These are phyloP conservation scores for Fennellomyces sp. DNA, from an alignment of 371 early-diverging fungal genomes.

Conservation along the genomic window DNA sequence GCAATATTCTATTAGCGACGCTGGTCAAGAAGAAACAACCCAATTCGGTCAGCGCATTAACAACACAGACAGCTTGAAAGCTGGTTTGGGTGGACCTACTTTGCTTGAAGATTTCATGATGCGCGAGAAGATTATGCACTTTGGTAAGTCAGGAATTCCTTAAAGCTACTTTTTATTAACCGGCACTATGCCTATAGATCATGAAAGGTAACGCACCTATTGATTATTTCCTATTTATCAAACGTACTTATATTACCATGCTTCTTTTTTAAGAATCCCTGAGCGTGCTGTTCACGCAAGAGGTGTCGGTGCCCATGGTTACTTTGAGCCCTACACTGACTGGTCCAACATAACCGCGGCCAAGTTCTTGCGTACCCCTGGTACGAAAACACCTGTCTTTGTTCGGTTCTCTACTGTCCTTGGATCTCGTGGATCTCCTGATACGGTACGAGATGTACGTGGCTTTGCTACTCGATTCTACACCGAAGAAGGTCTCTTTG, in stretches of 20 bases:
- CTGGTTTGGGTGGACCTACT: slow-evolving; percentile 50
- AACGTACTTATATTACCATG: too few relatives aligned
- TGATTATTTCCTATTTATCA: neutral
- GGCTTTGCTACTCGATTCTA: slow-evolving; percentile 66
- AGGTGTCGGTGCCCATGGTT: slow-evolving; percentile 59
- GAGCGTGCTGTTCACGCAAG: slow-evolving; percentile 60
- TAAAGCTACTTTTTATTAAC: neutral
- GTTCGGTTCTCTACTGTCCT: slow-evolving; percentile 60
- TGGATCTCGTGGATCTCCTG: slow-evolving; percentile 56
- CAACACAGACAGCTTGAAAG: slow-evolving; percentile 27
- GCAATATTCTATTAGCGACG: slow-evolving; percentile 17
- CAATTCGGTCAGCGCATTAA: slow-evolving; percentile 17
- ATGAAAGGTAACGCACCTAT: neutral
- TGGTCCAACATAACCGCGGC: slow-evolving; percentile 51
- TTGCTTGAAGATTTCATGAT: slow-evolving; percentile 52
- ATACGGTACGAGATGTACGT: slow-evolving; percentile 59
- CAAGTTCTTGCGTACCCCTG: slow-evolving; percentile 34
- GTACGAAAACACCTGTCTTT: slow-evolving; percentile 58
- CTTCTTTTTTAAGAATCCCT: slow-evolving; percentile 38
- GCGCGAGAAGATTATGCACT: slow-evolving; percentile 57
- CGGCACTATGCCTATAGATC: neutral
- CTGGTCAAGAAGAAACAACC: slow-evolving; percentile 14
- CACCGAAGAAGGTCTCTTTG: slow-evolving; percentile 65
- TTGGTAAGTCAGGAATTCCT: slow-evolving; percentile 31
- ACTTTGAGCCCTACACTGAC: slow-evolving; percentile 50